Conservation (phyloP, 2,329 filamentous ascomycete species). For the Colletotrichum siamense region DNA sequence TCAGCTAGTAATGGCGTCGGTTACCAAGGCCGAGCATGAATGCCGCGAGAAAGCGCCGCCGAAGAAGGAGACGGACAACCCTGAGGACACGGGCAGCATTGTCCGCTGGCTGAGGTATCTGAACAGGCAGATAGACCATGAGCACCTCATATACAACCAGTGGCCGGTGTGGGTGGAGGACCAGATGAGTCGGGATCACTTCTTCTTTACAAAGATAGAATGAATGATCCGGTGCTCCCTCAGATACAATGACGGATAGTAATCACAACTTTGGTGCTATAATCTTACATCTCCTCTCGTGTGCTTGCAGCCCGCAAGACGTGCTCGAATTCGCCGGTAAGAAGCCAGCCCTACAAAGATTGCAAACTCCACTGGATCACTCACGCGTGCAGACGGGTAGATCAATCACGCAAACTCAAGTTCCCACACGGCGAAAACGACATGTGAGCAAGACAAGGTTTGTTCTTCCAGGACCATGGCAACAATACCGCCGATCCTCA, state of each 20-base stretch:
- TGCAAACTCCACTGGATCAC: neutral
- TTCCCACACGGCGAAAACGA: neutral
- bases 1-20: conserved; percentile 58
- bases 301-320: neutral
- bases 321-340: neutral
- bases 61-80: conserved; percentile 20
- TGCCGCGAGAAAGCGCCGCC: conserved; percentile 33
- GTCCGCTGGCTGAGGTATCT: conserved; percentile 56
- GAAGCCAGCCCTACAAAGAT: neutral
- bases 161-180: conserved; percentile 62
- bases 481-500: neutral
- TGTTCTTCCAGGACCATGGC: neutral
- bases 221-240: neutral
- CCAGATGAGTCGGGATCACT: conserved; percentile 50
- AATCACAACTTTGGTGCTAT: neutral
- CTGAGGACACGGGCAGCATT: conserved; percentile 46
- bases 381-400: neutral
- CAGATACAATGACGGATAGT: neutral
- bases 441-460: neutral
- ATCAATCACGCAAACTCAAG: neutral
- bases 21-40: conserved; percentile 46
- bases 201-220: conserved; percentile 47
- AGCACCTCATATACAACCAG: conserved; percentile 51
- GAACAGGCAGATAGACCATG: conserved; percentile 51
- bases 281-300: neutral